Percentiles rank a stretch among this genome's conserved stretches.
These are phyloP conservation scores for Theileria parva DNA, from an alignment of 169 alveolate genomes.

Conservation along the genomic window DNA sequence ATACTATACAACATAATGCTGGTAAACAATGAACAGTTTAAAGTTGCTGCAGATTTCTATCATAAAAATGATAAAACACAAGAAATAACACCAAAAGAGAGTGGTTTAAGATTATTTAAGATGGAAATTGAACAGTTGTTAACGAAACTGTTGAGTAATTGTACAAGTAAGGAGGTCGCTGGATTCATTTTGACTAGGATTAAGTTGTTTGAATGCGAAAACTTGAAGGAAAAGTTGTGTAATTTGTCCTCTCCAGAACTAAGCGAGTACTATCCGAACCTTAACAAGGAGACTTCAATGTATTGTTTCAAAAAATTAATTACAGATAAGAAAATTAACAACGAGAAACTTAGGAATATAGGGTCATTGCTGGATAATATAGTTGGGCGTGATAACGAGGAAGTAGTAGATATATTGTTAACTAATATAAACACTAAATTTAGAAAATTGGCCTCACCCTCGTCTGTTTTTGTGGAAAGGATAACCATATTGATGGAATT, in stretches of 20 bases:
- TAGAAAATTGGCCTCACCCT: neutral
- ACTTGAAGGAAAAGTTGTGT: neutral
- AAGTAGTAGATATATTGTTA: neutral
- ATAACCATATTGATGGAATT: neutral
- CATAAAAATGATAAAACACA: neutral
- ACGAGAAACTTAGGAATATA: neutral
- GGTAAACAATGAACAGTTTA: neutral
- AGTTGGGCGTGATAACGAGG: neutral
- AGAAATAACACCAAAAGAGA: neutral
- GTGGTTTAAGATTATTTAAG: neutral
- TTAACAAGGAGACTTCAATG: neutral
- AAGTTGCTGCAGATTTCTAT: neutral
- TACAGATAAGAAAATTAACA: neutral
- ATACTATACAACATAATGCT: constrained; percentile 3
- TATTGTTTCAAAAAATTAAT: neutral
- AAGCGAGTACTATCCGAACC: neutral
- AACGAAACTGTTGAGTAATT: neutral
- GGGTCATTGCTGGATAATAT: neutral
- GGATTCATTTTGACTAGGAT: neutral
- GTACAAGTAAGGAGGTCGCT: neutral
- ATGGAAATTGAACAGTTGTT: neutral
- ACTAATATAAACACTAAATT: neutral
- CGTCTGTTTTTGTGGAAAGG: neutral
- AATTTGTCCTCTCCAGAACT: neutral
- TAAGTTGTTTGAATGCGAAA: neutral